Percentiles rank a stretch among this genome's conserved stretches.
phyloP scores from a whole-genome alignment of 192 early-diverging fungal species.

The Entophlyctis luteolus region DNA sequence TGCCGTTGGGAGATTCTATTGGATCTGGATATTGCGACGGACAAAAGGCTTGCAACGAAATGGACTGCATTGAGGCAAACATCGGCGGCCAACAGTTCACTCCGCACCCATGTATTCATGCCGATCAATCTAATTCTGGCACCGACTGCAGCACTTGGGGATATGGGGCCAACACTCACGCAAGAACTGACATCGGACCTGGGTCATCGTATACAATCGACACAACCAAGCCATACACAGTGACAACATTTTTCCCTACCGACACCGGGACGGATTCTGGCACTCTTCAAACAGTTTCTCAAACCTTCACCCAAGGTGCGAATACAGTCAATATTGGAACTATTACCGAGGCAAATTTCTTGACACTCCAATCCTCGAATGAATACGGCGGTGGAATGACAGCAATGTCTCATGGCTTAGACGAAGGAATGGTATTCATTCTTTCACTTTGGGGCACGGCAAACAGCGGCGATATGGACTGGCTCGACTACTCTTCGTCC shows the following conservation, averaged over 20 bases:
- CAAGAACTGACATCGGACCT: not conserved
- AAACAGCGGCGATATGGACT: not conserved
- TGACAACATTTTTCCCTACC: not conserved
- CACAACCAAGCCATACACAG: not conserved
- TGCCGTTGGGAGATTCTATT: not conserved
- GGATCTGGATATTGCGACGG: constrained; percentile 39
- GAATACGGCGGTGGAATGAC: not conserved
- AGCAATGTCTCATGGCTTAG: not conserved
- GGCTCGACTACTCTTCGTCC: not conserved
- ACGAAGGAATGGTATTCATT: not conserved
- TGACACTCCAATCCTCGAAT: not conserved
- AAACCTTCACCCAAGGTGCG: not conserved
- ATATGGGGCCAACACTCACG: not conserved
- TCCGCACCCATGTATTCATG: not conserved
- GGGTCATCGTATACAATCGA: not conserved
- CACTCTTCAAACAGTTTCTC: not conserved
- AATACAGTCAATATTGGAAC: not conserved
- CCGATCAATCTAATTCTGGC: not conserved
- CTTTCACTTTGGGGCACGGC: not conserved
- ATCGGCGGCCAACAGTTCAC: not conserved
- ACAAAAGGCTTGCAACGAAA: constrained; percentile 36
- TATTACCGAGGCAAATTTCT: not conserved
- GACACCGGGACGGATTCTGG: not conserved
- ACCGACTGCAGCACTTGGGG: not conserved
- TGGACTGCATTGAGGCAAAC: constrained; percentile 44